Evolutionary conservation across 352 stramenopile genomes (phyloP).

Genomic region (Phytophthora quininea): DNA sequence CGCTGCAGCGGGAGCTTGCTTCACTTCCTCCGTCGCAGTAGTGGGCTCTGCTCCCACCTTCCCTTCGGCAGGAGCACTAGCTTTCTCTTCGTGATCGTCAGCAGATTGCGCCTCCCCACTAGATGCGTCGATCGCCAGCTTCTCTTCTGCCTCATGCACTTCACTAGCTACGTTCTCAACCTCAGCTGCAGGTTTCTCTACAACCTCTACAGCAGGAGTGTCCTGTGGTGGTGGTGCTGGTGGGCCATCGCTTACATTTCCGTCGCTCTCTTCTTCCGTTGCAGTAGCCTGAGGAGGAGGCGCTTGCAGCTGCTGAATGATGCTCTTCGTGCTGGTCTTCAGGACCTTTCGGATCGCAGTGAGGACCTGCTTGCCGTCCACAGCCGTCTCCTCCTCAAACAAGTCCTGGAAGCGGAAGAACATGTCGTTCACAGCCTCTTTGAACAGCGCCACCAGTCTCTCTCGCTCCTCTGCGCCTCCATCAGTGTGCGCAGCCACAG

Average conservation of each 20-base stretch:
- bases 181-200: slow-evolving; percentile 4
- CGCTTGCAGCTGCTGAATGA: slow-evolving; percentile 60
- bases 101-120: neutral
- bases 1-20: neutral
- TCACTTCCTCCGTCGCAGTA: slow-evolving; percentile 7
- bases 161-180: slow-evolving; percentile 15
- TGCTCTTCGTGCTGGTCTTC: slow-evolving; percentile 79
- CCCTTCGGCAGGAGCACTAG: slow-evolving; percentile 1
- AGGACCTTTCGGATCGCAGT: slow-evolving; percentile 78
- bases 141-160: slow-evolving; percentile 22
- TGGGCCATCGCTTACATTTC: slow-evolving; percentile 45
- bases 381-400: slow-evolving; percentile 66
- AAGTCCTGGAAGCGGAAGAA: slow-evolving; percentile 85
- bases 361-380: slow-evolving; percentile 78
- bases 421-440: slow-evolving; percentile 81
- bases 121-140: neutral
- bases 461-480: slow-evolving; percentile 36
- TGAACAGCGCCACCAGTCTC: slow-evolving; percentile 61
- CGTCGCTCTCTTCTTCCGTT: slow-evolving; percentile 36
- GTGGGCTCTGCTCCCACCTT: slow-evolving; percentile 11
- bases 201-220: slow-evolving; percentile 2
- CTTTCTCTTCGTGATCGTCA: slow-evolving; percentile 10
- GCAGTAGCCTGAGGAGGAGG: slow-evolving; percentile 16
- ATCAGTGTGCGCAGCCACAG: slow-evolving; percentile 24
- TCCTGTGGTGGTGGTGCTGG: slow-evolving; percentile 36